Base-by-base conservation (phyloP, 345 rosid species). In the Punica granatum region DNA sequence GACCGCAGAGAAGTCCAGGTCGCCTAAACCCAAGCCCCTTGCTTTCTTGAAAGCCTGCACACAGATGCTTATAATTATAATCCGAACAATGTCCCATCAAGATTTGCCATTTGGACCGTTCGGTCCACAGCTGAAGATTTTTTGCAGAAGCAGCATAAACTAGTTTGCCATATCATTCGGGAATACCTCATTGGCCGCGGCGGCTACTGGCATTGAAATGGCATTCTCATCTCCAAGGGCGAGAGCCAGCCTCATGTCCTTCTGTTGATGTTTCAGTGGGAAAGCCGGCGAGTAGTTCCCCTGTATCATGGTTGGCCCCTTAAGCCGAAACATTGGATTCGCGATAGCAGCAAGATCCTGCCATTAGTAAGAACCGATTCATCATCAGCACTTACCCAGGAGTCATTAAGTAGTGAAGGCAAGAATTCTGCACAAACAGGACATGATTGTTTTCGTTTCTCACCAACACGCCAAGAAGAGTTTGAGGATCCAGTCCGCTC, bases 191-290 rank as follows among this genome's bases (percentile, higher is more conserved):
- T 90, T 89, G 44, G 99, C 82, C 44, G 95, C 92, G 2, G 97
- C 99, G 23, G 96, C 97, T 31, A 90, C 85, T 31, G 96, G 99
- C 97, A 90, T 89, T 37, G 97, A 79, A 25, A 90, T 77, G 31
- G 95, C 89, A 69, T 85, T 88, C 77, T 89, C 94, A 72, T 93
- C 99, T 25, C 99, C 99, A n/a, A 93, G 96, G 46, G 92, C 90
- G 67, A 93, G 86, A 74, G 99, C 99, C 81, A 93, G 72, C 76
- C 97, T 88, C 88, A 90, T 80, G 76, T 93, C 96, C 71, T 90
- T 93, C 78, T 90, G 99, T 79, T 87, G 92, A 83, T 93, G 96
- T 73, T 93, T 93, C 76, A 90, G 69, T 21, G 97, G 98, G 60
- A 87, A 90, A 19, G 97, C 92, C 19, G 96, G 89, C 67, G 96